Conservation (phyloP, 2,329 filamentous ascomycete genomes). For the Elsinoe necatrix region DNA sequence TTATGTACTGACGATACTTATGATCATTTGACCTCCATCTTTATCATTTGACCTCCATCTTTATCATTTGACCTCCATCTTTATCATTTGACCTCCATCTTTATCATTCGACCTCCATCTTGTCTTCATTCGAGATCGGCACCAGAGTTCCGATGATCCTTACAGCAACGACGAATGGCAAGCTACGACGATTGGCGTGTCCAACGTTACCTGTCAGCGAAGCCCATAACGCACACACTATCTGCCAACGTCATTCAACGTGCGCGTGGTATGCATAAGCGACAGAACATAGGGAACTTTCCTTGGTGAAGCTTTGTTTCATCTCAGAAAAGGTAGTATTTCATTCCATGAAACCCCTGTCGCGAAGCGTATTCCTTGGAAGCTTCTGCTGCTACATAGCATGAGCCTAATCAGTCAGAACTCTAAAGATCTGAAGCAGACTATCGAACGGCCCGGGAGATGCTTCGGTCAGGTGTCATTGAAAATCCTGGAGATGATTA, state of each 20-base stretch:
- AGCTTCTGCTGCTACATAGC: neutral
- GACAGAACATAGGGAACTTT: neutral
- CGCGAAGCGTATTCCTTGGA: neutral
- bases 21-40: no score
- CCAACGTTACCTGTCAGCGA: neutral
- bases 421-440: neutral
- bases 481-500: neutral
- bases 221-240: neutral
- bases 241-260: neutral
- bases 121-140: no score
- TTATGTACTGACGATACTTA: no score
- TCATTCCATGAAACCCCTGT: neutral
- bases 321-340: neutral
- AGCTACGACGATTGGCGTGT: neutral
- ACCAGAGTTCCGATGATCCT: no score
- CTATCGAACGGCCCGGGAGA: neutral
- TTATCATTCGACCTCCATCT: neutral
- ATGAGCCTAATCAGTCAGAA: neutral
- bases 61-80: neutral
- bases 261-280: neutral
- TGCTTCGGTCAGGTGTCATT: neutral
- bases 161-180: neutral
- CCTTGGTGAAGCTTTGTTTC: neutral
- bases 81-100: neutral
- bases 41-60: neutral